phyloP scores from a whole-genome alignment of 2,329 filamentous ascomycete species.

The Fonsecaea nubica region DNA sequence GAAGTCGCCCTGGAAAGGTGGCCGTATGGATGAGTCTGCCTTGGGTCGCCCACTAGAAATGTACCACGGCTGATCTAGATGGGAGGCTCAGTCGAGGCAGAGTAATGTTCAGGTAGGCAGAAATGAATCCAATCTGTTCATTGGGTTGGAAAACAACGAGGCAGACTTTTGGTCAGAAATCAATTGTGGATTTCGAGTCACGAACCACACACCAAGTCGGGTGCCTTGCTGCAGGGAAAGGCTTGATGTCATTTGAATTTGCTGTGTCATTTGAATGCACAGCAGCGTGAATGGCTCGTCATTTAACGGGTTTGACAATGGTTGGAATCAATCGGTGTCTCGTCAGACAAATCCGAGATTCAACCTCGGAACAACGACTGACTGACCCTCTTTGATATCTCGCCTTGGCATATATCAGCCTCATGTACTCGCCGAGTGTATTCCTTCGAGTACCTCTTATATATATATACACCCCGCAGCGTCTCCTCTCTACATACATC shows the following conservation, averaged over 20 bases:
- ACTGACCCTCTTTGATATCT: background rate
- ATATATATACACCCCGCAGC: background rate
- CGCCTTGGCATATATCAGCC: constrained; percentile 3
- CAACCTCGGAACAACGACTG: background rate
- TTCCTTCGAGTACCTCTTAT: background rate
- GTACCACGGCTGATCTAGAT: background rate
- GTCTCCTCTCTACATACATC: too few species aligned
- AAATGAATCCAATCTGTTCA: background rate
- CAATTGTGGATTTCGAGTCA: constrained; percentile 4
- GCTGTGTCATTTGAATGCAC: too few species aligned
- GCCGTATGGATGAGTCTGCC: background rate
- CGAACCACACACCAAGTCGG: background rate
- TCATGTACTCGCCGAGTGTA: background rate
- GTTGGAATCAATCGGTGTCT: background rate
- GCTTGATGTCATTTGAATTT: background rate
- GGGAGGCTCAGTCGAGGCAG: background rate
- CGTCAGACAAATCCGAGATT: background rate
- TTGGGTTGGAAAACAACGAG: background rate
- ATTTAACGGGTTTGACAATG: background rate
- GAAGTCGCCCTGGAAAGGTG: background rate
- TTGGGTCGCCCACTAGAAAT: background rate
- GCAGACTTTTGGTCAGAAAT: constrained; percentile 11
- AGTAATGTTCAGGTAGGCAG: background rate
- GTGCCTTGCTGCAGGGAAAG: background rate
- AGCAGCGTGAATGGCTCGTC: background rate